Base-by-base conservation (phyloP, 2,329 filamentous ascomycete species). In the Lithohypha guttulata region DNA sequence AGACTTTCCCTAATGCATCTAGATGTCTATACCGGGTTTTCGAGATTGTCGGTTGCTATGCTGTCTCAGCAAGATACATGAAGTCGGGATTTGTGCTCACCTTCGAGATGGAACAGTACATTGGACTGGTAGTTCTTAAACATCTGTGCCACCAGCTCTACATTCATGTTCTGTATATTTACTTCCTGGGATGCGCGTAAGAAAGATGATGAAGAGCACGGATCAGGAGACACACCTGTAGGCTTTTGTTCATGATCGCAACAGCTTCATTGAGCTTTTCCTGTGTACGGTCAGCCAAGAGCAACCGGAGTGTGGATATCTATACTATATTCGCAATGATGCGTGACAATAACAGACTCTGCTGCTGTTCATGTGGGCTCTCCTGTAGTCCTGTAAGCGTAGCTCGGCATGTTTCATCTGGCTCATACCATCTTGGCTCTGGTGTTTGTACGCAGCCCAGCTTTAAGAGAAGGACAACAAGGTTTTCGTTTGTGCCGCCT, bases 51-150 rank as follows among this genome's bases (percentile, higher is more conserved):
- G 53, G 85, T 93, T 26, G 83, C 84, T 93, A 49, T 13, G 26
- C 14, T 23, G 44, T n/a, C n/a, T n/a, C n/a, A n/a, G n/a, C n/a
- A n/a, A n/a, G n/a, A n/a, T n/a, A n/a, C n/a, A n/a, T n/a, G n/a
- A n/a, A n/a, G n/a, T n/a, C n/a, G n/a, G n/a, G n/a, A n/a, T 11
- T 3, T 10, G 6, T 3, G 13, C 9, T n/a, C 68, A 93, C 91
- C 91, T 77, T 96, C 91, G 4, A 98, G 71, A 54, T 98, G 91
- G 59, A 98, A 96, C 4, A 96, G 67, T 10, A 96, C 89, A 53
- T 96, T 98, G 8, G 86, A 94, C 60, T 95, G 87, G 59, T 98
- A 98, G 64, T 96, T 98, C 68, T 96, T 95, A 70, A 96, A 98
- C 91, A 98, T 98, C 58, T 96, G 89, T 1, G 89, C 87, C 4